Percentiles rank a stretch among this genome's conserved stretches.
These are phyloP conservation scores for Penicillium dipodomyicola DNA, from an alignment of 495 filamentous ascomycete genomes.

Conservation along the genomic window DNA sequence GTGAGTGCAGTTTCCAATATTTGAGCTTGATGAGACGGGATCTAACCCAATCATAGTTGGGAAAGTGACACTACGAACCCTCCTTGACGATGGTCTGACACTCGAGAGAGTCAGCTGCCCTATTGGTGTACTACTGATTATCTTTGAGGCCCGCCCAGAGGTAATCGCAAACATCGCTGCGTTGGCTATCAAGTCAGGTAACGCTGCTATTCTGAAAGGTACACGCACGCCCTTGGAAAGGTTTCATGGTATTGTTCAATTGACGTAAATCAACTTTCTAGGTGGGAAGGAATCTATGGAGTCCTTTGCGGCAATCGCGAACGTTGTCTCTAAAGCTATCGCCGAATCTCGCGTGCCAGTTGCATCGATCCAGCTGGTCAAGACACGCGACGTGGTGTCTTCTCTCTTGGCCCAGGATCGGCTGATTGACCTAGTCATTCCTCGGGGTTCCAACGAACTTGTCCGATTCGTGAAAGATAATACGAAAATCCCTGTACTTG, in stretches of 20 bases:
- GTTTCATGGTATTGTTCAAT: not conserved
- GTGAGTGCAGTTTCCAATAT: slow-evolving; percentile 48
- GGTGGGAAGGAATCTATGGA: slow-evolving; percentile 93
- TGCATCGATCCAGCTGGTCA: slow-evolving; percentile 85
- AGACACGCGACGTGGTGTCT: slow-evolving; percentile 82
- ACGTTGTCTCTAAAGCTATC: slow-evolving; percentile 78
- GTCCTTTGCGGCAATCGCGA: slow-evolving; percentile 86
- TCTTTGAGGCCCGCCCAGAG: slow-evolving; percentile 96
- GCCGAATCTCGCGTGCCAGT: slow-evolving; percentile 75
- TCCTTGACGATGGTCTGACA: slow-evolving; percentile 82
- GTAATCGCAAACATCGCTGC: slow-evolving; percentile 98
- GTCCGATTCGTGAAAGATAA: slow-evolving; percentile 85
- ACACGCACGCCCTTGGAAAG: not conserved
- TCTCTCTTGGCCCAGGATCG: slow-evolving; percentile 78
- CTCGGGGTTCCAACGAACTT: slow-evolving; percentile 88
- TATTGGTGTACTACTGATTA: slow-evolving; percentile 93
- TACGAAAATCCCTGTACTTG: slow-evolving; percentile 93
- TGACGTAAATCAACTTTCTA: slow-evolving; percentile 24
- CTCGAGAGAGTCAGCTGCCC: slow-evolving; percentile 87
- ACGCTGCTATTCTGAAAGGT: slow-evolving; percentile 95
- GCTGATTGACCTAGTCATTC: slow-evolving; percentile 93
- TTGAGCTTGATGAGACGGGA: not conserved
- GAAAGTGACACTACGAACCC: slow-evolving; percentile 75
- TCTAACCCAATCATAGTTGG: slow-evolving; percentile 59
- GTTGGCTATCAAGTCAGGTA: slow-evolving; percentile 96